Evolutionary conservation across 805 yeast genomes (phyloP).

Genomic region (Blastobotrys americana): DNA sequence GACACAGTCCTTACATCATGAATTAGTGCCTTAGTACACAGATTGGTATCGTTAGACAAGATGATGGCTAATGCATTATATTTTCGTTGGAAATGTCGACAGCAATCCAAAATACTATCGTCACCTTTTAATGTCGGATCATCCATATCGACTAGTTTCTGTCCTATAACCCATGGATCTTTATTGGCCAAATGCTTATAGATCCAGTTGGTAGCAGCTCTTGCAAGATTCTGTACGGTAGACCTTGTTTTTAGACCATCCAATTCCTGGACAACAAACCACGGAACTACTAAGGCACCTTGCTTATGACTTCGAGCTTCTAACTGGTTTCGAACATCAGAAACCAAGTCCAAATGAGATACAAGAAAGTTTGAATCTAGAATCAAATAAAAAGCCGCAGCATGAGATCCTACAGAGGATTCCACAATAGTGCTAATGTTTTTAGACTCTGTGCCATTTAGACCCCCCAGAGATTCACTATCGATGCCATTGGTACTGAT

Average conservation of each 20-base stretch:
- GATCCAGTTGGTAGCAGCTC: constrained; percentile 76
- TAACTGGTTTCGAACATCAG: constrained; percentile 36
- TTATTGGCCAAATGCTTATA: constrained; percentile 49
- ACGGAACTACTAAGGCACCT: constrained; percentile 58
- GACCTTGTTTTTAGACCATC: constrained; percentile 61
- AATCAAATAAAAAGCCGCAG: constrained; percentile 37
- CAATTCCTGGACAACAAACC: constrained; percentile 63
- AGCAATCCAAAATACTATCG: constrained; percentile 82
- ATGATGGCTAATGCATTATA: constrained; percentile 41
- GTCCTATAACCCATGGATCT: constrained; percentile 53
- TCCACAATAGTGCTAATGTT: too few relatives aligned
- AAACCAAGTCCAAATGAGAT: constrained; percentile 55
- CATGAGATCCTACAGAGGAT: constrained; percentile 23
- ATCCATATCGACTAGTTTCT: constrained; percentile 47
- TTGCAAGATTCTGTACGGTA: constrained; percentile 50
- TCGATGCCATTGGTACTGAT: too few relatives aligned
- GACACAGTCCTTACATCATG: constrained; percentile 53
- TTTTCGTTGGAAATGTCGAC: constrained; percentile 49
- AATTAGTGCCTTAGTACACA: constrained; percentile 69
- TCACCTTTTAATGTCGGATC: constrained; percentile 49
- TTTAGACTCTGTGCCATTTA: too few relatives aligned
- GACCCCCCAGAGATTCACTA: too few relatives aligned
- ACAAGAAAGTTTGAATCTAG: constrained; percentile 80
- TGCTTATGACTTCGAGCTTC: constrained; percentile 36
- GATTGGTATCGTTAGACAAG: constrained; percentile 75